Percentiles rank a stretch among this genome's conserved stretches.
These are phyloP conservation scores for Verbena officinalis DNA, from an alignment of 257 asterid species.

Conservation along the genomic window DNA sequence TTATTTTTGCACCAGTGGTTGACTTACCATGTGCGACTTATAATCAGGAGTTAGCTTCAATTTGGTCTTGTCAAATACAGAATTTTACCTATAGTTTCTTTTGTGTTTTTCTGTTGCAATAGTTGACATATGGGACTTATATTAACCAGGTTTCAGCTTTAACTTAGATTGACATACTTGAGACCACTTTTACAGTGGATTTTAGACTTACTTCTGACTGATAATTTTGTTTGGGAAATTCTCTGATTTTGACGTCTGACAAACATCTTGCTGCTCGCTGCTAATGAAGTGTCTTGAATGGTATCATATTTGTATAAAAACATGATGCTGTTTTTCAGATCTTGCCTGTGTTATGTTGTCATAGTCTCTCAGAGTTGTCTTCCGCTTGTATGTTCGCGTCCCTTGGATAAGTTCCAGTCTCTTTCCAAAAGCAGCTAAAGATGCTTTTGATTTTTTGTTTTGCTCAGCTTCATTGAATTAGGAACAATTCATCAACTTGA, in stretches of 20 bases:
- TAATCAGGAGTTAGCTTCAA: slow-evolving; percentile 13
- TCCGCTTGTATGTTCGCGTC: slow-evolving; percentile 25
- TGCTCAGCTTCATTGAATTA: slow-evolving; percentile 17
- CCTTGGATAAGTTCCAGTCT: slow-evolving; percentile 20
- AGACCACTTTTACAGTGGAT: slow-evolving; percentile 12
- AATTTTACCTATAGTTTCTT: slow-evolving; percentile 25
- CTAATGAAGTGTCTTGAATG: slow-evolving; percentile 24
- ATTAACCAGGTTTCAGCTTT: slow-evolving; percentile 22
- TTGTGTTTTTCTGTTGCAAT: slow-evolving; percentile 24
- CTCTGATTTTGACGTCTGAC: slow-evolving; percentile 32
- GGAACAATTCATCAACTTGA: slow-evolving; percentile 7
- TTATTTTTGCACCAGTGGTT: slow-evolving; percentile 27
- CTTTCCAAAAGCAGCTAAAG: slow-evolving; percentile 18
- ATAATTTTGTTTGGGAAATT: slow-evolving; percentile 14
- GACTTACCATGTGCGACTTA: slow-evolving; percentile 33
- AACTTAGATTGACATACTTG: slow-evolving; percentile 26
- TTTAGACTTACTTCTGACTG: slow-evolving; percentile 12
- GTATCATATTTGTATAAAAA: slow-evolving; percentile 13
- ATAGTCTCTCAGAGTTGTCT: background rate
- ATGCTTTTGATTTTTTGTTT: slow-evolving; percentile 16
- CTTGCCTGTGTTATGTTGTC: slow-evolving; percentile 19
- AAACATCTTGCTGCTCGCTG: slow-evolving; percentile 22
- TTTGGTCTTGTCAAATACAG: slow-evolving; percentile 24
- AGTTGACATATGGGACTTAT: slow-evolving; percentile 34
- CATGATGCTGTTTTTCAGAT: slow-evolving; percentile 22